Evolutionary conservation across 179 eudicot genomes (phyloP).

Genomic region (Beta lomatogona): DNA sequence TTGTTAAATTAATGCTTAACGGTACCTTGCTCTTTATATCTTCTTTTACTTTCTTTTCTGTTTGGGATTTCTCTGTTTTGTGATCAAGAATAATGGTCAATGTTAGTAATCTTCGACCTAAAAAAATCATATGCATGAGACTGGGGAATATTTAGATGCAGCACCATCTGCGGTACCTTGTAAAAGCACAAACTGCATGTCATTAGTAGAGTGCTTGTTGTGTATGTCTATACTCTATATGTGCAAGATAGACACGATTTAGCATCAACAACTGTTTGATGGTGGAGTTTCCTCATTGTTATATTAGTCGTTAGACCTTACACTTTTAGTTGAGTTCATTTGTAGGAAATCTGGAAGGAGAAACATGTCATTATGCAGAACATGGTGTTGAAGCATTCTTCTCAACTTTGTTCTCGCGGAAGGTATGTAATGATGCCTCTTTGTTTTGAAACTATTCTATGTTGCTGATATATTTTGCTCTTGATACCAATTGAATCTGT

Average conservation of each 20-base stretch:
- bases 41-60: not conserved
- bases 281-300: not conserved
- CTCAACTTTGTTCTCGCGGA: constrained; percentile 57
- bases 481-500: constrained; percentile 13
- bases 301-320: not conserved
- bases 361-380: constrained; percentile 34
- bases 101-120: not conserved
- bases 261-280: not conserved
- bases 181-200: not conserved
- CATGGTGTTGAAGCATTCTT: constrained; percentile 44
- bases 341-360: constrained; percentile 41
- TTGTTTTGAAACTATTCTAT: not conserved
- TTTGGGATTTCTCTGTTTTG: no score
- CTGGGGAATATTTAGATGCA: constrained; percentile 1
- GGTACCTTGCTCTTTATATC: not conserved
- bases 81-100: not conserved
- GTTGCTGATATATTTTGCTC: constrained; percentile 5
- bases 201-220: not conserved
- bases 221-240: not conserved
- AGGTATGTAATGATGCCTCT: constrained; percentile 43
- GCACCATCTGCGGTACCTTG: not conserved
- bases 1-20: not conserved
- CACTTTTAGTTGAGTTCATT: not conserved
- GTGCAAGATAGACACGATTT: not conserved
- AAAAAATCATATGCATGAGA: not conserved